These are phyloP conservation scores for Tephrocybe sp. DNA, from an alignment of 768 basidiomycete genomes.

Conservation along the genomic window DNA sequence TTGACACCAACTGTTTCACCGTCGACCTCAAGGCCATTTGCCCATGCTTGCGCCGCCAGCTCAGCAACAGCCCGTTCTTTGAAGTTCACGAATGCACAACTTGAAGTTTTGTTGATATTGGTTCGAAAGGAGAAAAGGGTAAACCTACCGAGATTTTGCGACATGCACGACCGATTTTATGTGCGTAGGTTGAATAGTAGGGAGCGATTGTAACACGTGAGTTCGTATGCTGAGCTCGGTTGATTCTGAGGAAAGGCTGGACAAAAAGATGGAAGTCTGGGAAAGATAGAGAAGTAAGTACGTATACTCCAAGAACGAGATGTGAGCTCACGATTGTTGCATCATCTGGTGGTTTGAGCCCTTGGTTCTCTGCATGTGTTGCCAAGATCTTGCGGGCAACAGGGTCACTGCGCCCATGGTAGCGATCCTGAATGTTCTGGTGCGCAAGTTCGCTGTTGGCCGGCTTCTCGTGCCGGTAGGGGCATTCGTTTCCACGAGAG, in stretches of 20 bases:
- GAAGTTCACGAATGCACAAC: slow-evolving; percentile 97
- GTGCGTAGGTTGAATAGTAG: slow-evolving; percentile 59
- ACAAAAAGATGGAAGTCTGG: slow-evolving; percentile 86
- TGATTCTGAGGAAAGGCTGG: slow-evolving; percentile 67
- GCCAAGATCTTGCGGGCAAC: slow-evolving; percentile 90
- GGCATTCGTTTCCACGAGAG: slow-evolving; percentile 87
- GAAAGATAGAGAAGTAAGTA: not conserved
- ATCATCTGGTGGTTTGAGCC: slow-evolving; percentile 90
- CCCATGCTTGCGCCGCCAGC: slow-evolving; percentile 83
- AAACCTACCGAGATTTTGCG: slow-evolving; percentile 67
- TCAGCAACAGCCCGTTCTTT: slow-evolving; percentile 82
- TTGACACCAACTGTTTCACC: slow-evolving; percentile 71
- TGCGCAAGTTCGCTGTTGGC: slow-evolving; percentile 79
- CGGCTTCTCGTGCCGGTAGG: slow-evolving; percentile 93
- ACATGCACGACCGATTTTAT: slow-evolving; percentile 87
- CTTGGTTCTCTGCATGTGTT: slow-evolving; percentile 76
- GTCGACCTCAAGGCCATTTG: slow-evolving; percentile 87
- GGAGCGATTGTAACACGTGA: slow-evolving; percentile 65
- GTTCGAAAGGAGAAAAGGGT: not conserved
- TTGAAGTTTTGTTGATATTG: slow-evolving; percentile 24
- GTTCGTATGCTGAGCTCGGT: slow-evolving; percentile 78
- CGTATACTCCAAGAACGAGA: not conserved
- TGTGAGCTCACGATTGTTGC: slow-evolving; percentile 65
- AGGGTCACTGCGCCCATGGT: slow-evolving; percentile 90
- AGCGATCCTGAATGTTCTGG: slow-evolving; percentile 94